phyloP scores from a whole-genome alignment of 768 basidiomycete genomes.

The Termitomyces sp. region DNA sequence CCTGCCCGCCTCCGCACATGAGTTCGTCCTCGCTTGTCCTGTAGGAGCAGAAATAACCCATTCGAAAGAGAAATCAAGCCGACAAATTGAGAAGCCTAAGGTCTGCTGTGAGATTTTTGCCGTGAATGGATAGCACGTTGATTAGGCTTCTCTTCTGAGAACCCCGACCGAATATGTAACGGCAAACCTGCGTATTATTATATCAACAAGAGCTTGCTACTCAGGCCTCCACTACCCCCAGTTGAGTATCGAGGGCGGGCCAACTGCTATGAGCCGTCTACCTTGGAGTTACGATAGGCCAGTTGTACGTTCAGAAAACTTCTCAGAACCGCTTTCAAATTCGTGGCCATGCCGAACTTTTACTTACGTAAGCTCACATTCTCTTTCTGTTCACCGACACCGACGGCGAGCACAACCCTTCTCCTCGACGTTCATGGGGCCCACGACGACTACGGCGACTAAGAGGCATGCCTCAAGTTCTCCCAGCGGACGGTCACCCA shows the following conservation, averaged over 20 bases:
- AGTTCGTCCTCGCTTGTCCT: not conserved
- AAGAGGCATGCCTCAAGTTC: conserved; percentile 65
- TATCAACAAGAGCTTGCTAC: not conserved
- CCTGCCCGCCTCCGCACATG: not conserved
- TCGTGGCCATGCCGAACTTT: not conserved
- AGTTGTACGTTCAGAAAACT: not conserved
- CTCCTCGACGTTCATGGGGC: conserved; percentile 21
- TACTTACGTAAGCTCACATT: conserved; percentile 21
- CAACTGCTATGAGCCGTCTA: not conserved
- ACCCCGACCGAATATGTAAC: not conserved
- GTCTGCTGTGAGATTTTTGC: not conserved
- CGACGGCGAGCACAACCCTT: conserved; percentile 13
- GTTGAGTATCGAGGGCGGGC: not conserved
- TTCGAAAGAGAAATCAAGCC: not conserved
- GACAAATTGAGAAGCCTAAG: not conserved
- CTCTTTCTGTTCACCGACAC: conserved; percentile 15
- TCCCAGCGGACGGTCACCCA: conserved; percentile 48
- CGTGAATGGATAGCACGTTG: not conserved
- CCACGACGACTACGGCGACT: conserved; percentile 34
- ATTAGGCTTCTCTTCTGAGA: conserved; percentile 1
- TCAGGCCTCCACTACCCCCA: not conserved
- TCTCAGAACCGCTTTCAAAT: not conserved
- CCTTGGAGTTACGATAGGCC: conserved; percentile 1
- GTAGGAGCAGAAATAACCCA: not conserved
- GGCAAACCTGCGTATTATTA: not conserved